Evolutionary conservation across 345 rosid species (phyloP).

Genomic region (Rhodamnia rubescens): DNA sequence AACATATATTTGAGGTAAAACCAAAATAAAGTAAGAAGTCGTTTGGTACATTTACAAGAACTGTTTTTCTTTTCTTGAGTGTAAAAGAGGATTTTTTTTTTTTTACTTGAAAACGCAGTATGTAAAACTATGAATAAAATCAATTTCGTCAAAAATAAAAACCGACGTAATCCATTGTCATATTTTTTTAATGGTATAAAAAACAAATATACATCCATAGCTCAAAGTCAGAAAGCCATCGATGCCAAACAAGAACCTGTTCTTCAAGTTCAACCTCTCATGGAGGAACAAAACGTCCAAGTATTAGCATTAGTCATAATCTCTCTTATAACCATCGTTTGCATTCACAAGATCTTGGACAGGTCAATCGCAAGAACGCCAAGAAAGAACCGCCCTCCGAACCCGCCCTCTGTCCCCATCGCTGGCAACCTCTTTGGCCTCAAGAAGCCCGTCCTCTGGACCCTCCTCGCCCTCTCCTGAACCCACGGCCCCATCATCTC

Average conservation of each 20-base stretch:
- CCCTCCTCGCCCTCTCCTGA: neutral
- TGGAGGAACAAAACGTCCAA: neutral
- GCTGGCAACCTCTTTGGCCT: conserved; percentile 3
- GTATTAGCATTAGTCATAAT: neutral
- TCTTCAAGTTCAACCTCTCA: neutral
- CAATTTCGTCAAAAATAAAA: no score
- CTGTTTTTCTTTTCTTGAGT: no score
- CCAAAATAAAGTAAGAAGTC: neutral
- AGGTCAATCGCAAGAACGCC: neutral
- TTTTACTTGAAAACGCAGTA: no score
- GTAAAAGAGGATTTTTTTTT: no score
- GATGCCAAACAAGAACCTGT: neutral
- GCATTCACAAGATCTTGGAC: neutral
- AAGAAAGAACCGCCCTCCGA: neutral
- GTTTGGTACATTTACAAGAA: no score
- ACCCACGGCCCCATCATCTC: conserved; percentile 8
- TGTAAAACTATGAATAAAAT: no score
- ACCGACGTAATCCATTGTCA: no score
- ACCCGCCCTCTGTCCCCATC: conserved; percentile 7
- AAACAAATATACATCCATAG: neutral
- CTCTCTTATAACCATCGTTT: neutral
- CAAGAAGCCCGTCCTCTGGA: neutral
- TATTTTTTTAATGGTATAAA: neutral
- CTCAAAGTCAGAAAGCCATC: neutral
- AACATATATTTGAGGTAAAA: neutral